Evolutionary conservation across 2,329 filamentous ascomycete genomes (phyloP), one percentile per base, ranked within the genome.

Genomic region (Colletotrichum cuscutae): DNA sequence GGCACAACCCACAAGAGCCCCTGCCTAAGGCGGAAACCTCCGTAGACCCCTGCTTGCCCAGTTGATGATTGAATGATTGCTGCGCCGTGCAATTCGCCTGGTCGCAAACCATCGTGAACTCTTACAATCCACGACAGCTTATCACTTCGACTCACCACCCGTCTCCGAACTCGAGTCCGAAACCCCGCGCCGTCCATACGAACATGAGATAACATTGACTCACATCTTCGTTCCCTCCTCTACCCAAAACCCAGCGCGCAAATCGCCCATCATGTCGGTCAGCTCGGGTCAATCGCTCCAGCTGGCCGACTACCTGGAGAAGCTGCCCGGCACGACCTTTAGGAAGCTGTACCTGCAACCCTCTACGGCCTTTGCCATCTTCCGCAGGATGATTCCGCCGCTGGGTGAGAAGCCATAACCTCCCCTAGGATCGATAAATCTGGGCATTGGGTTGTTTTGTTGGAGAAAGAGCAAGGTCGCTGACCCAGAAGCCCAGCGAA

Each of bases 351-450:
- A 99, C 87, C 93, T 95, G 85, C 95, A 98, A 86, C 97, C 97
- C 35, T 97, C 96, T 54, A 98, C 97, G 1, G 94, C 95, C 49
- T 91, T 99, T 76, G 97, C 97, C 76, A 95, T 99, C 79, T 98
- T 98, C 82, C 91, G 97, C 77, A 95, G 97, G 85, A 98, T 99
- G 95, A 89, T 99, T 71, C 95, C 97, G 71, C 94, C 97, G 80
- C 85, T 98, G 74, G 95, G 94, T 95, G 87, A 79, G 86, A 78
- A 30, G 63, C 49, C 32, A 30, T 49, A 35, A 35, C 24, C 62
- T 15, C 15, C 30, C 52, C 28, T 24, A 13, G 30, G n/a, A 15
- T 13, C 28, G 65, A 35, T 26, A 46, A 35, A 2, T 26, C 8
- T 7, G 24, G 56, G 26, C 15, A 26, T 52, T 52, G 53, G 19